phyloP scores from a whole-genome alignment of 2,329 filamentous ascomycete genomes.

The Trichothecium sympodiale region DNA sequence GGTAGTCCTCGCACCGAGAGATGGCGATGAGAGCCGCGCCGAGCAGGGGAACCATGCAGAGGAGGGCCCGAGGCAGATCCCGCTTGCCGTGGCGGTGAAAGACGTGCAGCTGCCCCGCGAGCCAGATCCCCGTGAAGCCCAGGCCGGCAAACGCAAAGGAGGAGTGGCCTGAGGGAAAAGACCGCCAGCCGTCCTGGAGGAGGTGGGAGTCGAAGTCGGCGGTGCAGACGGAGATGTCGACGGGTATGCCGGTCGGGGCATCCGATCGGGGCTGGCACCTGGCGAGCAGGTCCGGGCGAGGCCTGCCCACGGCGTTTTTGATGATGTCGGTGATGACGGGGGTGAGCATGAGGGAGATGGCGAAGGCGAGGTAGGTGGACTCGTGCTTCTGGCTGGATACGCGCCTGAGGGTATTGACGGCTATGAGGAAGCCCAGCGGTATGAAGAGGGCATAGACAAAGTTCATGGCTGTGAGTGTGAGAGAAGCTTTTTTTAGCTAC shows the following conservation, averaged over 20 bases:
- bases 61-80: slow-evolving; percentile 43
- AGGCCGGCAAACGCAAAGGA: slow-evolving; percentile 72
- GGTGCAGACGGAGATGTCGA: slow-evolving; percentile 62
- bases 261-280: slow-evolving; percentile 61
- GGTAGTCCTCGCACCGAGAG: slow-evolving; percentile 57
- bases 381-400: slow-evolving; percentile 70
- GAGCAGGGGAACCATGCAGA: slow-evolving; percentile 48
- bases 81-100: slow-evolving; percentile 34
- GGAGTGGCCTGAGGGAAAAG: slow-evolving; percentile 71
- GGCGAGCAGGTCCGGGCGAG: slow-evolving; percentile 52
- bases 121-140: slow-evolving; percentile 60
- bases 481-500: not conserved
- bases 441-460: slow-evolving; percentile 68
- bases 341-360: slow-evolving; percentile 65
- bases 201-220: slow-evolving; percentile 54
- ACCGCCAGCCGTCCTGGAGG: slow-evolving; percentile 75
- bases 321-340: slow-evolving; percentile 79
- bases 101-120: slow-evolving; percentile 55
- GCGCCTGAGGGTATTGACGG: slow-evolving; percentile 49
- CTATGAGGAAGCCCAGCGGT: slow-evolving; percentile 55
- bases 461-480: slow-evolving; percentile 44
- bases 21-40: slow-evolving; percentile 59
- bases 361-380: slow-evolving; percentile 70
- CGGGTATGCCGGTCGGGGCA: slow-evolving; percentile 39
- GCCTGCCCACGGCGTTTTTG: slow-evolving; percentile 78